phyloP scores from a whole-genome alignment of 306 rosid genomes.

The Hippophae tibetana region DNA sequence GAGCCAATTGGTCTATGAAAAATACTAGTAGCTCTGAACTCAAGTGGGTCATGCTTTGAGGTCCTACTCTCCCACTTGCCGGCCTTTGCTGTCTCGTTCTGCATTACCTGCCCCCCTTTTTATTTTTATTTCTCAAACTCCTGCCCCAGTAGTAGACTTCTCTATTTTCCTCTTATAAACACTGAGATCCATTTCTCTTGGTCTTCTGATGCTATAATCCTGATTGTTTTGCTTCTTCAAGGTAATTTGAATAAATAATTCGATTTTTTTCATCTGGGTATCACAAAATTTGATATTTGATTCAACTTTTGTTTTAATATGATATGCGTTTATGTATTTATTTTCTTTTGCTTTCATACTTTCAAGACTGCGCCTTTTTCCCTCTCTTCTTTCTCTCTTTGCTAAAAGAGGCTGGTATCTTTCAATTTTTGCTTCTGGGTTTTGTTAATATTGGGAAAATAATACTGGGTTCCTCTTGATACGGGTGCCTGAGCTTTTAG shows the following conservation, averaged over 20 bases:
- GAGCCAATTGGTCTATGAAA: slow-evolving; percentile 30
- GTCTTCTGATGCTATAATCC: slow-evolving; percentile 20
- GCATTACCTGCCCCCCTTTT: slow-evolving; percentile 27
- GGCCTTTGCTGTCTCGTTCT: slow-evolving; percentile 34
- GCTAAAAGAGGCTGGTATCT: slow-evolving; percentile 18
- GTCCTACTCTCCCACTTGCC: slow-evolving; percentile 76
- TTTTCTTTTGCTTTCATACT: slow-evolving; percentile 13
- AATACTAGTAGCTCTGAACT: slow-evolving; percentile 30
- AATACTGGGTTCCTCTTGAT: slow-evolving; percentile 35
- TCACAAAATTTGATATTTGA: slow-evolving; percentile 26
- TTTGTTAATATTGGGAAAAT: slow-evolving; percentile 20
- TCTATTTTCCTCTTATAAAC: slow-evolving; percentile 19
- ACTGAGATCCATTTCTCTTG: slow-evolving; percentile 39
- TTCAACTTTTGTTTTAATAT: slow-evolving; percentile 17
- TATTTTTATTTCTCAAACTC: slow-evolving; percentile 10
- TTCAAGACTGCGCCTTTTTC: slow-evolving; percentile 20
- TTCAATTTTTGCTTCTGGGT: slow-evolving; percentile 45
- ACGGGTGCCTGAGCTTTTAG: slow-evolving; percentile 29
- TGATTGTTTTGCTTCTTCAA: slow-evolving; percentile 23
- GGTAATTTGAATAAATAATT: slow-evolving; percentile 16
- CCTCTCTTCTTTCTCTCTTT: slow-evolving; percentile 7
- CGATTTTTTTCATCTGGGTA: no score
- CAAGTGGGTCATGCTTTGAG: slow-evolving; percentile 70
- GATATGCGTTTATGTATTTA: slow-evolving; percentile 19
- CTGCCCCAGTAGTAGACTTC: slow-evolving; percentile 24